Evolutionary conservation across 1,284 basidiomycete genomes (phyloP), one percentile per base, ranked within the genome.

Genomic region (Somion occarium): DNA sequence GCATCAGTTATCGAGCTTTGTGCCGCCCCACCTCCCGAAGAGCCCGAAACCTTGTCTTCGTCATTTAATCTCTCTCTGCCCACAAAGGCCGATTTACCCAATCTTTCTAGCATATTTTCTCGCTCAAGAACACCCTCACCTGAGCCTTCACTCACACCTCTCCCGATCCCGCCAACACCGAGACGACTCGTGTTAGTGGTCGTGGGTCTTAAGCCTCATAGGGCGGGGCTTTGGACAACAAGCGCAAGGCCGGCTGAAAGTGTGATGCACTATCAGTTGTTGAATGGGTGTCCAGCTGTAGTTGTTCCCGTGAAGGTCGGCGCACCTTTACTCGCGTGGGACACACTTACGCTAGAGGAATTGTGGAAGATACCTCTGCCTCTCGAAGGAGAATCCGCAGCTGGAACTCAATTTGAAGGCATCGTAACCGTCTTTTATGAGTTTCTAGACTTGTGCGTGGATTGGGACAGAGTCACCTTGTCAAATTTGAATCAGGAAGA

Each of bases 311-410:
- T 75, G 23, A 78, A 76, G 61, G 57, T 73, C 4, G 82, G 83
- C 26, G 76, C 78, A 38, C 82, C 82, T 24, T 70, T 85, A 34
- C 59, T 83, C 18, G 79, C 80, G 3, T 85, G 82, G 81, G 79
- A 83, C 61, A 70, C 72, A 18, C 64, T 82, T 55, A 84, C 82
- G 20, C 67, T 85, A 23, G 75, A 79, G 56, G 64, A 79, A 52
- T 59, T 86, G 15, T 83, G 82, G 76, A 69, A 75, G 52, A 68
- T 79, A 13, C 59, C 68, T 23, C 60, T 80, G 12, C 76, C 78
- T 12, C 53, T 63, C 19, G 70, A 67, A 12, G 69, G 62, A 15
- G 66, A 59, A 1, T 63, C 27, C 22, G 45, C 46, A 24, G 63
- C 69, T 37, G 62, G 69, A 20, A 67, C 38, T 25, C 53, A 66